A percentile compares a stretch with the other conserved stretches of the same genome.
These are phyloP conservation scores for Amanita brunnescens DNA, from an alignment of 768 basidiomycete genomes.

Conservation along the genomic window DNA sequence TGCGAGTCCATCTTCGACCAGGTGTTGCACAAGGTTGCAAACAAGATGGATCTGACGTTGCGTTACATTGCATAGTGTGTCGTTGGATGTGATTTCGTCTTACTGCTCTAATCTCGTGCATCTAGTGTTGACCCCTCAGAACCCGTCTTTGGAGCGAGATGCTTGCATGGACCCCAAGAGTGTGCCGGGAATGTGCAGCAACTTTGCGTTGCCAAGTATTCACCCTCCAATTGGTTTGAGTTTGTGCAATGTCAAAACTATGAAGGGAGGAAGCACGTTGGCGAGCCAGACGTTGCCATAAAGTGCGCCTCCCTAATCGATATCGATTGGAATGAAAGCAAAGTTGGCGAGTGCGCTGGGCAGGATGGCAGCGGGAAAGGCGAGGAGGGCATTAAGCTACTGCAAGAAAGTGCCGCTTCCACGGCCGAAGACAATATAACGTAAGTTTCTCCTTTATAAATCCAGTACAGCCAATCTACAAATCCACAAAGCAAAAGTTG, in stretches of 20 bases:
- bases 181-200: slow-evolving; percentile 91
- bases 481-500: slow-evolving; percentile 63
- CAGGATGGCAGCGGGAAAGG: slow-evolving; percentile 54
- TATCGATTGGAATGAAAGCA: slow-evolving; percentile 61
- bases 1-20: slow-evolving; percentile 74
- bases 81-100: slow-evolving; percentile 9
- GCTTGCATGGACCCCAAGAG: slow-evolving; percentile 74
- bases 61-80: slow-evolving; percentile 71
- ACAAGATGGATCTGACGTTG: slow-evolving; percentile 61
- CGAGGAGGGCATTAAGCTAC: slow-evolving; percentile 50
- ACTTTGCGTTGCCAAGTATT: slow-evolving; percentile 65
- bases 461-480: not conserved
- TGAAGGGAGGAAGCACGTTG: slow-evolving; percentile 53
- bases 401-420: slow-evolving; percentile 48
- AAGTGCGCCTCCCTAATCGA: slow-evolving; percentile 56
- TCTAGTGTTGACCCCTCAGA: slow-evolving; percentile 53
- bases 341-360: slow-evolving; percentile 51
- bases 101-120: slow-evolving; percentile 1
- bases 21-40: slow-evolving; percentile 51
- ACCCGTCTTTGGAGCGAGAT: slow-evolving; percentile 64
- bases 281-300: slow-evolving; percentile 51
- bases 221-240: slow-evolving; percentile 61
- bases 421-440: slow-evolving; percentile 43
- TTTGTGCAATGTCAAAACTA: slow-evolving; percentile 79
- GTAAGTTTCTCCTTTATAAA: slow-evolving; percentile 28